Evolutionary conservation across 805 yeast genomes (phyloP).

Genomic region (Nakazawaea pomicola): DNA sequence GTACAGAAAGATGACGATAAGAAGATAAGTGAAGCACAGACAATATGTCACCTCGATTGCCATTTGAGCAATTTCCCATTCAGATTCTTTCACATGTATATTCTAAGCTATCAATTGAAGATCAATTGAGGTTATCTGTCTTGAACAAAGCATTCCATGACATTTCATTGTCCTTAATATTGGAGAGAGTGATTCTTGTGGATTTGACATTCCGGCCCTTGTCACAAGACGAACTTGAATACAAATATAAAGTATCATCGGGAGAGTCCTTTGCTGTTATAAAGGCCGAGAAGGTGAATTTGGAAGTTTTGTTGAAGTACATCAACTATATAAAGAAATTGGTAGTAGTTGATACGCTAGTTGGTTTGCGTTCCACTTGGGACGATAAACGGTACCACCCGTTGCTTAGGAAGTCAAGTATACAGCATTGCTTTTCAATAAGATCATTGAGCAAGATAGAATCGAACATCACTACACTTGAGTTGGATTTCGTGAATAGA

Average conservation of each 20-base stretch:
- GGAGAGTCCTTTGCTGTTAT: too few species aligned
- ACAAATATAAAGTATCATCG: too few species aligned
- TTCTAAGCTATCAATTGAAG: background rate
- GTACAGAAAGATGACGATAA: too few species aligned
- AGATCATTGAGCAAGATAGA: background rate
- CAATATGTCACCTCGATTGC: too few species aligned
- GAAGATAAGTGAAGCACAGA: too few species aligned
- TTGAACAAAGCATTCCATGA: background rate
- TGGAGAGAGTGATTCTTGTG: background rate
- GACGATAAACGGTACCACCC: background rate
- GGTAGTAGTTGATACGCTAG: background rate
- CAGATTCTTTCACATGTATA: background rate
- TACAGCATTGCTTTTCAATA: slow-evolving; percentile 2
- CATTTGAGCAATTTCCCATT: background rate
- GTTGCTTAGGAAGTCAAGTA: background rate
- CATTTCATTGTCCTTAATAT: background rate
- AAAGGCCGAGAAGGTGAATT: too few species aligned
- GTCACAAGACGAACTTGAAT: too few species aligned
- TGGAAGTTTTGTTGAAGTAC: too few species aligned
- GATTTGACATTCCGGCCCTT: too few species aligned
- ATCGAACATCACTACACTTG: background rate
- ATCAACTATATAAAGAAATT: background rate
- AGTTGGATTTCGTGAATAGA: slow-evolving; percentile 1
- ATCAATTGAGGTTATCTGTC: background rate
- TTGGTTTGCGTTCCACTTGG: slow-evolving; percentile 6